Base-by-base conservation (phyloP, 1,284 basidiomycete species). In the Leccinum subfulvum region DNA sequence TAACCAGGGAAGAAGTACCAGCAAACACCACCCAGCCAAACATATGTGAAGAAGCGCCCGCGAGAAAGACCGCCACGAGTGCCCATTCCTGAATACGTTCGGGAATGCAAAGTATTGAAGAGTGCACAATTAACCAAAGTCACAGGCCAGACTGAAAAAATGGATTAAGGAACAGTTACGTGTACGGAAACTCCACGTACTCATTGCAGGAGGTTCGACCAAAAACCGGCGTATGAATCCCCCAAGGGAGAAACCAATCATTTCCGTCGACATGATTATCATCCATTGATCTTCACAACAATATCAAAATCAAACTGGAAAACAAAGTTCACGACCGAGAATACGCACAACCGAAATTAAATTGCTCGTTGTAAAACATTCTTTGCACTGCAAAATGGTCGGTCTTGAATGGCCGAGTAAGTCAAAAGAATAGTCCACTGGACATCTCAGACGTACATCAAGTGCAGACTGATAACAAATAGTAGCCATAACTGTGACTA, bases 191-290 rank as follows among this genome's bases (percentile, higher is more conserved):
- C 30, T 44, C 6, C 37, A 78, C 72, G 16, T 64, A 76, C 88
- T 92, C 92, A 97, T 94, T 0, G 91, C 91, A 0, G 95, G 92
- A 0, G 95, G 96, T 67, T 89, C 86, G 6, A 95, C 91, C 44
- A 95, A 81, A 81, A 93, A 92, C 14, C 88, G 83, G 33, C 88
- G 80, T 59, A 85, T 84, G 60, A 92, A 76, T n/a, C 95, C 95
- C 8, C 94, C 92, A 21, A 96, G 85, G 3, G 90, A 89, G 72
- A 96, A 94, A 1, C 95, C 95, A 52, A 94, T 89, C 64, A 96
- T 80, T 72, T 96, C 91, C 0, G 92, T 91, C 9, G 92, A 89
- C 79, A 97, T 86, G 30, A 94, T 84, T 44, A 96, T 75, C 73
- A 96, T 81, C 82, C 88, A 87, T 82, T 90, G 85, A 83, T 88